Base-by-base conservation (phyloP, 495 filamentous ascomycete genomes). In the Podospora australis region DNA sequence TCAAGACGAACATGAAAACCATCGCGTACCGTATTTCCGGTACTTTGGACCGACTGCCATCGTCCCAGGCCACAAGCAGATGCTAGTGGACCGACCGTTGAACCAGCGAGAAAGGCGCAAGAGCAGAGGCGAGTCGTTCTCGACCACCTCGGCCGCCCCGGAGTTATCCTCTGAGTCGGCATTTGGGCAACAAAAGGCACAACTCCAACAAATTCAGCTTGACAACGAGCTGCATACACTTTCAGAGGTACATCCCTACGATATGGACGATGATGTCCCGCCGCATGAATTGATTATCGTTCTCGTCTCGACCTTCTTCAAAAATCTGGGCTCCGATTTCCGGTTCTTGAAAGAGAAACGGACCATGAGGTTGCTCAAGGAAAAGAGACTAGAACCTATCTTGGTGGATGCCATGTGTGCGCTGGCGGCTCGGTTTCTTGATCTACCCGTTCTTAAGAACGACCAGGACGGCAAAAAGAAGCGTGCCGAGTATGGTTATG, bases 1-100 rank as follows among this genome's bases (percentile, higher is more conserved):
- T n/a, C 60, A 66, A 43, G 65, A 63, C 16, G 68, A 68, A 38
- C 67, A 44, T 64, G 82, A 70, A 70, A 84, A 69, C 39, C 70
- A 71, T 52, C 84, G 87, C 44, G 84, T 91, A 46, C 87, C 88
- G 2, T 94, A 89, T 61, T 94, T 91, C 62, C 71, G 88, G 36
- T 94, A 90, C 59, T 90, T 91, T 60, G 88, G 88, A 0, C 86
- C 87, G 1, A 94, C 88, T 2, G 88, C 88, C 48, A 94, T 94
- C 55, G 86, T 90, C 28, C 87, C 87, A 2, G 88, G 88, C n/a
- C 91, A 88, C 66, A 94, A 91, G 64, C 86, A 90, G 59, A 90
- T 91, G 84, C 83, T 92, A 44, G 86, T 88, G 39, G 83, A 86
- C 55, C 79, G 90, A 11, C 23, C 20, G 13, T 23, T 14, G 20